Evolutionary conservation across 805 yeast species (phyloP), one percentile per base, ranked within the genome.

Genomic region (Pichia membranifaciens): DNA sequence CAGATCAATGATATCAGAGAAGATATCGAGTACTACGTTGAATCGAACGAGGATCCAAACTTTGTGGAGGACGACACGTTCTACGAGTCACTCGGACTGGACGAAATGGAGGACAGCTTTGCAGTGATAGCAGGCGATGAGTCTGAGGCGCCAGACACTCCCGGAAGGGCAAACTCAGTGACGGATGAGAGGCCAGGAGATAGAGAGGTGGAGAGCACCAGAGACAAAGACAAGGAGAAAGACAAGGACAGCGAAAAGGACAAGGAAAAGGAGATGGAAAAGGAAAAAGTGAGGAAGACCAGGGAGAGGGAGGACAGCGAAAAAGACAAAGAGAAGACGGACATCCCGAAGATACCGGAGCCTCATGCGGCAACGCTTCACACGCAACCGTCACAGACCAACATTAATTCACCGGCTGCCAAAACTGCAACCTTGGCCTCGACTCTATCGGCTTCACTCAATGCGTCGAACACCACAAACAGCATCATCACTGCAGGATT

Each of bases 1-100:
- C 76, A 78, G 44, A 79, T 91, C 9, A 82, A 82, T 56, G 82
- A 75, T 20, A 78, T 88, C 48, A 82, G 83, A 61, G 98, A 91
- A 45, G 98, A 91, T 64, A 85, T 91, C 62, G 86, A 79, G 56
- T 91, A 93, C 68, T 90, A 87, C 64, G 93, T 93, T 28, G 98
- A 93, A 56, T 85, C 88, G 53, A 91, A 91, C 61, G 93, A 85
- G 65, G 96, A 89, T 47, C 90, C 82, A 4, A 96, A 90, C 58
- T 91, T 89, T 64, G 84, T 90, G 31, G 97, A 89, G 60, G 96
- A 91, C 65, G 96, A 90, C 57, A 89, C 87, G 13, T 78, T 91
- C 51, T 93, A 91, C 66, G 97, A 93, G 56, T 87, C 82, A 50
- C 74, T 93, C 56, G 89, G 83, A 38, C 75, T 89, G 38, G 81